Evolutionary conservation across 1,284 basidiomycete genomes (phyloP).

Genomic region (Papiliotrema flavescens): DNA sequence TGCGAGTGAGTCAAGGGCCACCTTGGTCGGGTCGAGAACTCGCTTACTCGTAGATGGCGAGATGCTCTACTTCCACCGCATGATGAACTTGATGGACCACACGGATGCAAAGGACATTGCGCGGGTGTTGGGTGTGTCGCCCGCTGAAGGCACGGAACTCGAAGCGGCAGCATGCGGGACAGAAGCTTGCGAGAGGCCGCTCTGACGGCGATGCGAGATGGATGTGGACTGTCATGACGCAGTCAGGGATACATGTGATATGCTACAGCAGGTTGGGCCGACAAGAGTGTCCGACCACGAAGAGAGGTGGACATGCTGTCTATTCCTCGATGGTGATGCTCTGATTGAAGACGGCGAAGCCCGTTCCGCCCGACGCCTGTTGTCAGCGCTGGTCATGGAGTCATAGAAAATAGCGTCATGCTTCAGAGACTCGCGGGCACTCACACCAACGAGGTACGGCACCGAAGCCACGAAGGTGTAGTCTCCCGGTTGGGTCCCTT

Average conservation of each 20-base stretch:
- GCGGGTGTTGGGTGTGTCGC: slow-evolving; percentile 9
- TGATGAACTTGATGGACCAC: slow-evolving; percentile 20
- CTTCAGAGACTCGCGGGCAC: slow-evolving; percentile 1
- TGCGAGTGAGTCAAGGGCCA: too few species aligned
- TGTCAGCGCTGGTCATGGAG: not conserved
- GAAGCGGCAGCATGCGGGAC: too few species aligned
- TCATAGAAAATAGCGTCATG: not conserved
- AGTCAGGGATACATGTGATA: too few species aligned
- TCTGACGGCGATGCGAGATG: too few species aligned
- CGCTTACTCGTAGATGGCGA: slow-evolving; percentile 14
- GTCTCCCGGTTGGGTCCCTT: not conserved
- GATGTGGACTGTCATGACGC: too few species aligned
- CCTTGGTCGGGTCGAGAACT: not conserved
- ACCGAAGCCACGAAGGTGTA: slow-evolving; percentile 21
- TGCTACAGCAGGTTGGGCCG: too few species aligned
- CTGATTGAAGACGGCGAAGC: not conserved
- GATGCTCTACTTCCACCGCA: slow-evolving; percentile 17
- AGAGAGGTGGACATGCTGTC: too few species aligned
- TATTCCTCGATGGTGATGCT: not conserved
- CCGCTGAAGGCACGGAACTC: not conserved
- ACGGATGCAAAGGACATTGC: slow-evolving; percentile 14
- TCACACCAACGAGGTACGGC: slow-evolving; percentile 27
- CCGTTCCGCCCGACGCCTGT: slow-evolving; percentile 2
- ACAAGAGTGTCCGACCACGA: too few species aligned
- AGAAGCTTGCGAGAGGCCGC: too few species aligned